phyloP scores from a whole-genome alignment of 1,284 basidiomycete species.

The Agroathelia rolfsii region DNA sequence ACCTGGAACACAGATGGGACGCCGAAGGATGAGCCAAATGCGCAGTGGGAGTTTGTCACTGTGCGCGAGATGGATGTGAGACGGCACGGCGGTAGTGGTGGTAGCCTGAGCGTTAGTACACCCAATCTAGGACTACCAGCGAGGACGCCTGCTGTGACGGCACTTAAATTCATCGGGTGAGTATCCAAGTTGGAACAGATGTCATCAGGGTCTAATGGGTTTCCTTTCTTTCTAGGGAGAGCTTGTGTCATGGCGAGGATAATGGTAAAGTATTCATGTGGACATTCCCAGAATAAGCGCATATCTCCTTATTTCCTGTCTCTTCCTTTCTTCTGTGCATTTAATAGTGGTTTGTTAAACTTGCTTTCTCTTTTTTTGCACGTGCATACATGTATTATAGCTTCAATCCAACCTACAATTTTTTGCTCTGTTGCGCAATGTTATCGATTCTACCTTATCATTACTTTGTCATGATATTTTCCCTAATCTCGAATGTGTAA shows the following conservation, averaged over 20 bases:
- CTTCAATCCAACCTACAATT: no score
- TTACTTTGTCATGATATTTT: no score
- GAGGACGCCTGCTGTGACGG: constrained; percentile 44
- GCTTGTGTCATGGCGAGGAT: constrained; percentile 56
- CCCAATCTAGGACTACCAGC: no score
- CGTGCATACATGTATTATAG: no score
- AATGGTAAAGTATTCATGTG: constrained; percentile 54
- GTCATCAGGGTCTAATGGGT: constrained; percentile 3
- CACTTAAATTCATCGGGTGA: constrained; percentile 63
- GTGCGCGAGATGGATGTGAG: constrained; percentile 50
- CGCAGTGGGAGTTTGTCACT: constrained; percentile 63
- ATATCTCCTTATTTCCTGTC: not conserved
- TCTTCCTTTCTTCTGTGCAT: not conserved
- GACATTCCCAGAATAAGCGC: constrained; percentile 44
- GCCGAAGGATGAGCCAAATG: constrained; percentile 45
- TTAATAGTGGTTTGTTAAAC: no score
- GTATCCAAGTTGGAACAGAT: constrained; percentile 16
- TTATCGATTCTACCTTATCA: no score
- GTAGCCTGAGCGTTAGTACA: constrained; percentile 16
- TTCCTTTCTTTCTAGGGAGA: constrained; percentile 33
- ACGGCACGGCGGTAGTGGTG: constrained; percentile 19
- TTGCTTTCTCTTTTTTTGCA: no score
- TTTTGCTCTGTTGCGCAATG: no score
- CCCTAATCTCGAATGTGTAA: no score
- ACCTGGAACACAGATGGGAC: constrained; percentile 73